A percentile compares a stretch with the other conserved stretches of the same genome.
Conservation (phyloP, 176 grass and related monocot genomes). For the Triticum monococcum region DNA sequence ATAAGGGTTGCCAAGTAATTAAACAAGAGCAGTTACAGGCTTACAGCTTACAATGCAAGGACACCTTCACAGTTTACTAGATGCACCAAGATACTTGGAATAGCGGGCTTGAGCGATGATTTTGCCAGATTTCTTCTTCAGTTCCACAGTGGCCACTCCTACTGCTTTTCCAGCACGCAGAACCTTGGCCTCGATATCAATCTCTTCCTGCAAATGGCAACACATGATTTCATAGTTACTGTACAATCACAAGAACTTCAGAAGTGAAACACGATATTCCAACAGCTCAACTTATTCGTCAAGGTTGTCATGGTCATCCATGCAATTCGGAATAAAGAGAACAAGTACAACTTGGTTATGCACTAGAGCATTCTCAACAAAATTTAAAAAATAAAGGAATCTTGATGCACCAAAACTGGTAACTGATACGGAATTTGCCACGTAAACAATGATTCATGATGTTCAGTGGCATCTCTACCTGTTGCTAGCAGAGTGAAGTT, state of each 20-base stretch:
- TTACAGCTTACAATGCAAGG: background rate
- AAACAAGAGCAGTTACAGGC: background rate
- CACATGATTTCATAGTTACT: background rate
- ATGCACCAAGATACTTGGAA: constrained; percentile 79
- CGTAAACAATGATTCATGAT: too few relatives aligned
- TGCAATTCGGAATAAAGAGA: background rate
- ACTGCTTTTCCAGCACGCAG: constrained; percentile 77
- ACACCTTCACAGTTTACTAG: constrained; percentile 59
- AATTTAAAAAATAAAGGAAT: background rate
- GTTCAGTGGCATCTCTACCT: background rate
- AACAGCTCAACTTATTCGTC: background rate
- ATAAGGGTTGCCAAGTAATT: background rate
- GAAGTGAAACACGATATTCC: background rate
- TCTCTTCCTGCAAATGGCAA: constrained; percentile 65
- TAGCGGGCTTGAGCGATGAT: constrained; percentile 85
- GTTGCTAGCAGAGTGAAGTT: background rate
- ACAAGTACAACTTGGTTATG: background rate
- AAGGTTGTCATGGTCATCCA: background rate
- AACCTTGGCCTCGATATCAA: constrained; percentile 88
- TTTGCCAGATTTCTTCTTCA: constrained; percentile 85
- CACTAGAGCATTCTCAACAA: background rate
- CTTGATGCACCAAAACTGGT: background rate
- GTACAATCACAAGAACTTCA: background rate
- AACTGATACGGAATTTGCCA: background rate
- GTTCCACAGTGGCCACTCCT: constrained; percentile 71